phyloP scores from a whole-genome alignment of 2,329 filamentous ascomycete genomes.

The Fusarium piperis region DNA sequence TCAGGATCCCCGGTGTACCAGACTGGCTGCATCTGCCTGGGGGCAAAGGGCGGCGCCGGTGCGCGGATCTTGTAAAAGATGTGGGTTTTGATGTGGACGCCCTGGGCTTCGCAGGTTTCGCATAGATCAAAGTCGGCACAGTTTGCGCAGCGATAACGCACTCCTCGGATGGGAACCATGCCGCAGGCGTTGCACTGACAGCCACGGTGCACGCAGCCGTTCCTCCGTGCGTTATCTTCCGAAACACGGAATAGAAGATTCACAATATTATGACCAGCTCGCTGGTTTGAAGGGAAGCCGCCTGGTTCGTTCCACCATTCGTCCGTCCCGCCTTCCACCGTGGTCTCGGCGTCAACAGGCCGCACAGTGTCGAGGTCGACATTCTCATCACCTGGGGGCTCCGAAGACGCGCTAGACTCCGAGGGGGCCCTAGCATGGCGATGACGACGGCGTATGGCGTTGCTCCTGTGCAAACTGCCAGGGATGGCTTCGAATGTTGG shows the following conservation, averaged over 20 bases:
- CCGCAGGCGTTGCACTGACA: slow-evolving; percentile 93
- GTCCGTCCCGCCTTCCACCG: slow-evolving; percentile 55
- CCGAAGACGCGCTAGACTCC: slow-evolving; percentile 55
- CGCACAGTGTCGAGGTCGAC: slow-evolving; percentile 44
- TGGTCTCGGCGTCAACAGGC: slow-evolving; percentile 50
- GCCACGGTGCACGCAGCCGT: slow-evolving; percentile 90
- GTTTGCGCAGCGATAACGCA: slow-evolving; percentile 94
- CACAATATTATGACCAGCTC: slow-evolving; percentile 81
- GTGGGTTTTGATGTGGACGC: slow-evolving; percentile 86
- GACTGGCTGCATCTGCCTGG: slow-evolving; percentile 80
- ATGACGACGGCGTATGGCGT: slow-evolving; percentile 68
- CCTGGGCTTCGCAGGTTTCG: slow-evolving; percentile 86
- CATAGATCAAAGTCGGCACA: slow-evolving; percentile 97
- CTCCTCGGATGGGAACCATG: slow-evolving; percentile 87
- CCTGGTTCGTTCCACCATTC: slow-evolving; percentile 63
- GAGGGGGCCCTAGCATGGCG: slow-evolving; percentile 49
- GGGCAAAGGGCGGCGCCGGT: slow-evolving; percentile 84
- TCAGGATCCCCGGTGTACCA: slow-evolving; percentile 92
- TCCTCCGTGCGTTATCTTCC: slow-evolving; percentile 87
- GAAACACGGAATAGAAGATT: slow-evolving; percentile 91
- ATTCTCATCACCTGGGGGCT: slow-evolving; percentile 58
- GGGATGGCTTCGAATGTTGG: slow-evolving; percentile 34
- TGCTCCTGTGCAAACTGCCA: slow-evolving; percentile 69
- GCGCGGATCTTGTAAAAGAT: slow-evolving; percentile 97
- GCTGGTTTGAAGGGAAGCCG: slow-evolving; percentile 54